A percentile compares a stretch with the other conserved stretches of the same genome.
Conservation (phyloP, 345 rosid genomes). For the Eucalyptus guilfoylei region DNA sequence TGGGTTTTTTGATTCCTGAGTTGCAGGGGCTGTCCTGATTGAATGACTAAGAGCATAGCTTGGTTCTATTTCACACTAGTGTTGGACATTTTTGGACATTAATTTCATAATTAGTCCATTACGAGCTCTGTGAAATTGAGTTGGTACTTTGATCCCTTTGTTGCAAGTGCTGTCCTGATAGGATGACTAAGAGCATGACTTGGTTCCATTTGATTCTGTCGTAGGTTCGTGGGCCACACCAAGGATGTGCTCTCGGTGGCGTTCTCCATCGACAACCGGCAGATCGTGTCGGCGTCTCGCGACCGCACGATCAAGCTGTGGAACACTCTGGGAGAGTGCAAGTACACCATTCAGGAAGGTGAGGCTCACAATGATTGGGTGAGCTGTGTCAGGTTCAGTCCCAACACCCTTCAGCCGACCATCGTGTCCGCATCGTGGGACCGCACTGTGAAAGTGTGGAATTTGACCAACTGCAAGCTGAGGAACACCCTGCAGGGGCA, state of each 20-base stretch:
- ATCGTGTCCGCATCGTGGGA: constrained; percentile 94
- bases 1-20: background rate
- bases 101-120: too few species aligned
- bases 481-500: constrained; percentile 70
- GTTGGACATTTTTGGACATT: background rate
- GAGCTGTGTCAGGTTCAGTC: constrained; percentile 88
- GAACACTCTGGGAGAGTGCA: constrained; percentile 96
- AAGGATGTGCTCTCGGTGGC: constrained; percentile 95
- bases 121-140: background rate
- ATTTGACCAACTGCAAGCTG: constrained; percentile 82
- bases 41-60: background rate
- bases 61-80: background rate
- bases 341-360: constrained; percentile 78
- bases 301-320: constrained; percentile 92
- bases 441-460: constrained; percentile 86
- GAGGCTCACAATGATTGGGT: constrained; percentile 89
- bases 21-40: background rate
- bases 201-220: background rate
- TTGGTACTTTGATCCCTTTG: background rate
- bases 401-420: constrained; percentile 64
- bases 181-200: background rate
- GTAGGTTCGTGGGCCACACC: constrained; percentile 83
- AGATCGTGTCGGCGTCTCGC: constrained; percentile 94
- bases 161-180: background rate
- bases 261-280: constrained; percentile 91